Percentiles rank a stretch among this genome's conserved stretches.
These are phyloP conservation scores for Sclerospora graminicola DNA, from an alignment of 352 stramenopile genomes.

Conservation along the genomic window DNA sequence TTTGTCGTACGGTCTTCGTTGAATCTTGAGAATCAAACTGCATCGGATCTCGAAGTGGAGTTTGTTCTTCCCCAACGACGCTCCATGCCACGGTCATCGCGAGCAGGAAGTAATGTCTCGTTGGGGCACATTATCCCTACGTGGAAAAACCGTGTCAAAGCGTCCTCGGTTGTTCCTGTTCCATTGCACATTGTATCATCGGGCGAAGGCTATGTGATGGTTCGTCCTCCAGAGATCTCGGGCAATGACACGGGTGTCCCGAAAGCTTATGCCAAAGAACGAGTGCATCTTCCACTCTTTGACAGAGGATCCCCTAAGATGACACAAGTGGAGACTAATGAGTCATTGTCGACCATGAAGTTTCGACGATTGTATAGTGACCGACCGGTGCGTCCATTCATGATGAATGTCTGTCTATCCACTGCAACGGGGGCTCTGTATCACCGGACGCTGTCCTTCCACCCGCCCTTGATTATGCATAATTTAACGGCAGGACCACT, in stretches of 20 bases:
- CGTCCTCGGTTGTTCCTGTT: constrained; percentile 51
- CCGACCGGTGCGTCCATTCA: constrained; percentile 68
- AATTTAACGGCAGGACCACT: constrained; percentile 64
- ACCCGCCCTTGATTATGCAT: constrained; percentile 69
- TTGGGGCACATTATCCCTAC: constrained; percentile 38
- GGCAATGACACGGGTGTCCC: constrained; percentile 15
- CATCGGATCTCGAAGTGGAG: constrained; percentile 77
- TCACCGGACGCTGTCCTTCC: constrained; percentile 64
- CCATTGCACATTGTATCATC: constrained; percentile 65
- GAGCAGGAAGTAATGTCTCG: constrained; percentile 15
- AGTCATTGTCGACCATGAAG: constrained; percentile 50
- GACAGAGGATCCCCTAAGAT: constrained; percentile 29
- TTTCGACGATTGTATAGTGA: constrained; percentile 71
- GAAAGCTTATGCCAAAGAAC: constrained; percentile 69
- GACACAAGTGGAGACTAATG: constrained; percentile 19
- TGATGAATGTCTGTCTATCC: constrained; percentile 59
- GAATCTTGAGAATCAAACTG: constrained; percentile 76
- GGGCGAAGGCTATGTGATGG: constrained; percentile 62
- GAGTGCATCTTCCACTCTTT: constrained; percentile 59
- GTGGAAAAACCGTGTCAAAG: constrained; percentile 57
- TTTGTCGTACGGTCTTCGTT: constrained; percentile 78
- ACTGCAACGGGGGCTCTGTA: constrained; percentile 48
- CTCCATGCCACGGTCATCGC: constrained; percentile 23
- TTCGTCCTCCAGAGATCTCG: constrained; percentile 56
- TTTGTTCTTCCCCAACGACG: constrained; percentile 53